Percentiles rank a stretch among this genome's conserved stretches.
phyloP scores from a whole-genome alignment of 192 early-diverging fungal species.

The Nowakowskiella sp. region DNA sequence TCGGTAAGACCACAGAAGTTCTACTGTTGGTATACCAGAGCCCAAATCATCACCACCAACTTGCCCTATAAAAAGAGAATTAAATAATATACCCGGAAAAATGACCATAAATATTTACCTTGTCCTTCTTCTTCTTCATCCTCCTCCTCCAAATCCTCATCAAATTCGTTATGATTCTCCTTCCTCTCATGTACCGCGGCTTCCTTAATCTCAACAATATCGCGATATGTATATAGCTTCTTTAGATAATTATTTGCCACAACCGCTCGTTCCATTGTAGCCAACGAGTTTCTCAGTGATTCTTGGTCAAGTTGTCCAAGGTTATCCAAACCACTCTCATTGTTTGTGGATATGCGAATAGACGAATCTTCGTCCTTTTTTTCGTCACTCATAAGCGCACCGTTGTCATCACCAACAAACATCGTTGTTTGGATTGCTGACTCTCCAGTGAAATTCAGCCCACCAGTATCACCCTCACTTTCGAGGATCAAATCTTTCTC shows the following conservation, averaged over 20 bases:
- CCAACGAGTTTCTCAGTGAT: slow-evolving; percentile 25
- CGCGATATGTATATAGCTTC: slow-evolving; percentile 38
- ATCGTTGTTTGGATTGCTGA: no score
- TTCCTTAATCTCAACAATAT: slow-evolving; percentile 27
- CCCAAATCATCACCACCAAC: slow-evolving; percentile 11
- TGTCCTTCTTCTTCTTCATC: slow-evolving; percentile 11
- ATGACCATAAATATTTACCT: slow-evolving; percentile 5
- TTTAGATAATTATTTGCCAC: slow-evolving; percentile 46
- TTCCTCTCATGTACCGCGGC: background rate
- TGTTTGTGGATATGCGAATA: no score
- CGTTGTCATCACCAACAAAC: no score
- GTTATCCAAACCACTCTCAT: no score
- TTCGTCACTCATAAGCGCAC: no score
- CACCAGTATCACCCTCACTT: no score
- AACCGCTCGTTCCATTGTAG: slow-evolving; percentile 46
- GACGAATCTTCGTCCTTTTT: no score
- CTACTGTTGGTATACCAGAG: slow-evolving; percentile 36
- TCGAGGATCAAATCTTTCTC: no score
- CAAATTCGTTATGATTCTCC: slow-evolving; percentile 9
- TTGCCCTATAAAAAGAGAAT: background rate
- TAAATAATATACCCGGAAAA: background rate
- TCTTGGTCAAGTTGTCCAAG: slow-evolving; percentile 47
- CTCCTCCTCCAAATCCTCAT: slow-evolving; percentile 14
- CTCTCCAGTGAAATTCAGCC: no score
- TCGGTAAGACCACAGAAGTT: slow-evolving; percentile 43